Evolutionary conservation across 2,329 filamentous ascomycete species (phyloP).

Genomic region (Cytospora leucostoma): DNA sequence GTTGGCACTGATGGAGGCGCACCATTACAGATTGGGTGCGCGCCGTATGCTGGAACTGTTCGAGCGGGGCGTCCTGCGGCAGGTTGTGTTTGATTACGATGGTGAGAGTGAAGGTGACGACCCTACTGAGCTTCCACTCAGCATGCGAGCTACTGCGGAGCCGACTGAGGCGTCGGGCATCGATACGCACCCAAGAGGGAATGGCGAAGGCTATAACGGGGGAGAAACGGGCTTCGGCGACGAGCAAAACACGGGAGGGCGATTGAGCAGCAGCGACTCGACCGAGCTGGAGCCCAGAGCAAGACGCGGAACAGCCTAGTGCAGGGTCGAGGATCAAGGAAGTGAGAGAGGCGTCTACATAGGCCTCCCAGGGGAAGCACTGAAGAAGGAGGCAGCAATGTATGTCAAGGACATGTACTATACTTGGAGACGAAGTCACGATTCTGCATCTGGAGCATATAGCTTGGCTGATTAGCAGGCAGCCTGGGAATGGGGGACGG

Average conservation of each 20-base stretch:
- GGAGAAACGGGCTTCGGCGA: constrained; percentile 62
- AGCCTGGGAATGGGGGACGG: constrained; percentile 19
- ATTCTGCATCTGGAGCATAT: constrained; percentile 27
- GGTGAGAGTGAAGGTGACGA: constrained; percentile 37
- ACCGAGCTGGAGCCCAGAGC: constrained; percentile 35
- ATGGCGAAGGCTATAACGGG: constrained; percentile 28
- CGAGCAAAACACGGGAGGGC: constrained; percentile 57
- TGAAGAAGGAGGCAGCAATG: neutral
- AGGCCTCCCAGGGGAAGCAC: neutral
- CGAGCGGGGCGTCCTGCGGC: constrained; percentile 82
- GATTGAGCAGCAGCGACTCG: constrained; percentile 52
- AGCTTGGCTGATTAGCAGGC: constrained; percentile 7
- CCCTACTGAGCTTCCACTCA: neutral
- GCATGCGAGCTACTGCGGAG: constrained; percentile 21
- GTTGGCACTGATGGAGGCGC: constrained; percentile 80
- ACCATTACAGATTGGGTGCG: constrained; percentile 84
- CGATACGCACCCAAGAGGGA: constrained; percentile 24
- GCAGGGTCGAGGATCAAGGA: neutral
- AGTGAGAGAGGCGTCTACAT: neutral
- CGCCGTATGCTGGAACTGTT: constrained; percentile 92
- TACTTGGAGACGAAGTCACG: constrained; percentile 17
- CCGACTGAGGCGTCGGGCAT: neutral
- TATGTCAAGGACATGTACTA: constrained; percentile 20
- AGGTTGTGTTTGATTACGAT: constrained; percentile 81
- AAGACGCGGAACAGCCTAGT: constrained; percentile 13